Evolutionary conservation across 2,329 filamentous ascomycete genomes (phyloP).

Genomic region (Fusarium sp.): DNA sequence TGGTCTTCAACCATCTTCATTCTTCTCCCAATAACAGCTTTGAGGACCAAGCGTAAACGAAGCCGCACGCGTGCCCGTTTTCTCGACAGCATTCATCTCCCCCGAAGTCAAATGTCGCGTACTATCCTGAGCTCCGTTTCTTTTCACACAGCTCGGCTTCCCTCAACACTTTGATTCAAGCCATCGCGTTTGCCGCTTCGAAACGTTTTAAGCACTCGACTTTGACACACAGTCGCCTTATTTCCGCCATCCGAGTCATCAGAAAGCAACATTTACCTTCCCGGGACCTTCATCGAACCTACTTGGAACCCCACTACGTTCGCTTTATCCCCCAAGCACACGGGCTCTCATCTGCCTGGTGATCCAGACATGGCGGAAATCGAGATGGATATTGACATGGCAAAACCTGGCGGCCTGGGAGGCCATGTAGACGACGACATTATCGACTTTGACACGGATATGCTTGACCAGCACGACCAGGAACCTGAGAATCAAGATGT

Average conservation of each 20-base stretch:
- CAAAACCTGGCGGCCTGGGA: slow-evolving; percentile 41
- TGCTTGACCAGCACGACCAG: slow-evolving; percentile 39
- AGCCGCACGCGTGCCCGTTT: slow-evolving; percentile 2
- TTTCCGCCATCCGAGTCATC: not conserved
- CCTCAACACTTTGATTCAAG: slow-evolving; percentile 34
- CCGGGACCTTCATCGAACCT: not conserved
- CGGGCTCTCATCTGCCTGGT: not conserved
- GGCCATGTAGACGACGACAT: slow-evolving; percentile 49
- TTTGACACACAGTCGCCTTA: not conserved
- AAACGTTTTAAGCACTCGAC: not conserved
- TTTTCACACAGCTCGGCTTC: slow-evolving; percentile 17
- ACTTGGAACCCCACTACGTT: not conserved
- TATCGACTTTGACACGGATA: slow-evolving; percentile 55
- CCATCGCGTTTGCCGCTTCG: slow-evolving; percentile 16
- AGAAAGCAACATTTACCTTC: not conserved
- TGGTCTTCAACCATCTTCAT: slow-evolving; percentile 7
- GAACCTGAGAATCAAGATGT: slow-evolving; percentile 13
- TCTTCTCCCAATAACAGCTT: not conserved
- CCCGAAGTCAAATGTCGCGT: slow-evolving; percentile 44
- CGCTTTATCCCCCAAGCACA: not conserved
- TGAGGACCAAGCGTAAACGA: not conserved
- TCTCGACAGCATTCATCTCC: not conserved
- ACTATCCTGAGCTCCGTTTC: slow-evolving; percentile 26
- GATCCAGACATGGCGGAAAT: slow-evolving; percentile 43
- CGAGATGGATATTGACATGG: slow-evolving; percentile 50